Evolutionary conservation across 352 stramenopile species (phyloP), one percentile per base, ranked within the genome.

Genomic region (Paralagenidium karlingii): DNA sequence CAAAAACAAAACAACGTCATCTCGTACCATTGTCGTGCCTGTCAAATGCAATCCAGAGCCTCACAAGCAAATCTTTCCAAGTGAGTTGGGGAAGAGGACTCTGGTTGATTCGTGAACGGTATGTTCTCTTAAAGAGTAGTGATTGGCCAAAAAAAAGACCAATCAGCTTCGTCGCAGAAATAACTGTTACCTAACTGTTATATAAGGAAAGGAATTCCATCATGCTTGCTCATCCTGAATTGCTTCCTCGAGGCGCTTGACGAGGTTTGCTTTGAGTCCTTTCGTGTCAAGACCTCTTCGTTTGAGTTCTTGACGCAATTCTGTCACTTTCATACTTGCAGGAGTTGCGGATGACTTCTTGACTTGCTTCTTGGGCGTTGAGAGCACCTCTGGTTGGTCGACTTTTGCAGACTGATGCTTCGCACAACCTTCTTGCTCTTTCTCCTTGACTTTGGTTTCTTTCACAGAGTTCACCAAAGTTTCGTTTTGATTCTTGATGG

Each of bases 221-320:
- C 57, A 51, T 57, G 58, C 48, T 25, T 60, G 41, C 39, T 57
- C 46, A 26, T 54, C 40, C 5, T 48, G 45, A 12, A 83, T 50
- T 8, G 66, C 68, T 21, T 62, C 53, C 46, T 81, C 58, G 11
- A 88, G 63, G 5, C 74, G 66, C 46, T 81, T 51, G 33, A 81
- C 49, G 7, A 88, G 58, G 40, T 41, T 58, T 18, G 57, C 55
- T 51, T 88, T 88, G 20, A 85, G 58, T 1, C 74, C 74, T 43
- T 83, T 84, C 3, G 55, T 68, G 45, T 85, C 70, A 3, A 88
- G 58, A 8, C 69, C 68, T 39, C 74, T 60, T 53, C 68, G 67
- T 49, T 84, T 82, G 11, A 88, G 58, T 46, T 81, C 48, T 11
- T 73, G 53, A 15, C 64, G 57, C 21, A 88, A 52, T 34, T 85